Base-by-base conservation (phyloP, 2,329 filamentous ascomycete species). In the Colletotrichum cuscutae region DNA sequence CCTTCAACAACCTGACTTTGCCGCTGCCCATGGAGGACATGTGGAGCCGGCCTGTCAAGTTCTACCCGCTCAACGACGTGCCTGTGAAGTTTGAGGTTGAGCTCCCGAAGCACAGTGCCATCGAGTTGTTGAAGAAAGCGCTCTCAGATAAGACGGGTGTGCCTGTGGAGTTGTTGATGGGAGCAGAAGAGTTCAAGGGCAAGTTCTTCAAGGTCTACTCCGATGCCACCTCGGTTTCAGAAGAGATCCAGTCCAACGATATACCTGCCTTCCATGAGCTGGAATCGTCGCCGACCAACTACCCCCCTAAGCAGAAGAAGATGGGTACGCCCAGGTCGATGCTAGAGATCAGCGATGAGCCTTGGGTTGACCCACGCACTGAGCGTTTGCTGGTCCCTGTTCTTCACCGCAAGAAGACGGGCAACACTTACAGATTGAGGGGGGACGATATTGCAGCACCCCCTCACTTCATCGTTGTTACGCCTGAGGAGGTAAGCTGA, bases 1-100 rank as follows among this genome's bases (percentile, higher is more conserved):
- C 97, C 0, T 99, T 97, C 86, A 98, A 95, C 82, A 97, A 97
- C 76, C 85, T 99, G 72, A 98, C 97, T 0, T 86, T 99, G 28
- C 97, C 97, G 70, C 86, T 99, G 42, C 97, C 97, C 0, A 90
- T 98, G 67, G 93, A 97, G 80, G 95, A 93, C 75, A 89, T 94
- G 57, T 98, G 95, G 93, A 88, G 86, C 71, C 92, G 93, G 75
- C 87, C 88, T 1, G 86, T 98, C 76, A 92, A 90, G 68, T 98
- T 93, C 80, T 92, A 94, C 73, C 95, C 95, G 2, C 84, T 97
- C 1, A 90, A 92, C 71, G 91, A 93, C 67, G 84, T 85, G 2
- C 94, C 95, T 0, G 87, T 96, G 64, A 85, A 89, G 54, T 88
- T 98, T 46, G 89, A 92, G 58, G 89, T 98, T 12, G 97, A 98